Conservation (phyloP, 225 moss, liverwort and hornwort genomes). For the Polytrichum commune region DNA sequence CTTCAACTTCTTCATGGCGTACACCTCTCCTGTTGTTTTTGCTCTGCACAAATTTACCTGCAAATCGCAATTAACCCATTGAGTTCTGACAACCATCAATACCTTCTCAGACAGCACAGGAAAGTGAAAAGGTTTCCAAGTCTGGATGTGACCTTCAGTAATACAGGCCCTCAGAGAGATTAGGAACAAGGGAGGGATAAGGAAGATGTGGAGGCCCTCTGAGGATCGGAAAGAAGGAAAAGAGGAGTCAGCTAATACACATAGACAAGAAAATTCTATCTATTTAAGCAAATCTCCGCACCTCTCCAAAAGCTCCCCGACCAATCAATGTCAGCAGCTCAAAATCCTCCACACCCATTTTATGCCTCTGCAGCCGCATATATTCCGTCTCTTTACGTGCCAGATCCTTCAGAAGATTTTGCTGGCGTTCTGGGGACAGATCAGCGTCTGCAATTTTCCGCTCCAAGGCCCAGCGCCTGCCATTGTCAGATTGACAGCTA, state of each 20-base stretch:
- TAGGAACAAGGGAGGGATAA: no score
- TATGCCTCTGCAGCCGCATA: constrained; percentile 95
- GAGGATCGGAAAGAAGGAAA: no score
- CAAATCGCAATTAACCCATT: no score
- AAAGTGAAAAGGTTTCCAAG: no score
- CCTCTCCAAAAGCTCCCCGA: constrained; percentile 98
- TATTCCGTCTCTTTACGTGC: constrained; percentile 98
- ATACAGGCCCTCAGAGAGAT: no score
- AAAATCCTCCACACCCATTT: constrained; percentile 99
- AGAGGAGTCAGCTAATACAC: no score
- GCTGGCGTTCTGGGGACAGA: constrained; percentile 87
- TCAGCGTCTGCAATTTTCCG: constrained; percentile 84
- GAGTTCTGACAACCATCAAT: no score
- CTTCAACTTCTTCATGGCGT: constrained; percentile 98
- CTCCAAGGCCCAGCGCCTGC: constrained; percentile 84
- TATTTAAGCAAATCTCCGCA: constrained; percentile 20
- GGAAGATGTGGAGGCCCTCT: no score
- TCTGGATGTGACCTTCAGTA: no score
- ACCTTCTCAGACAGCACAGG: no score
- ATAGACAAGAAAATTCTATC: no score
- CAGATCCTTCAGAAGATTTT: constrained; percentile 83
- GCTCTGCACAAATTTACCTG: constrained; percentile 96
- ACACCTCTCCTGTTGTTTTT: constrained; percentile 79
- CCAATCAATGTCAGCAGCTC: constrained; percentile 95
- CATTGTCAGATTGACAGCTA: background rate